Percentiles rank a stretch among this genome's conserved stretches.
Evolutionary conservation across 2,329 filamentous ascomycete species (phyloP).

Genomic region (Fusarium sp.): DNA sequence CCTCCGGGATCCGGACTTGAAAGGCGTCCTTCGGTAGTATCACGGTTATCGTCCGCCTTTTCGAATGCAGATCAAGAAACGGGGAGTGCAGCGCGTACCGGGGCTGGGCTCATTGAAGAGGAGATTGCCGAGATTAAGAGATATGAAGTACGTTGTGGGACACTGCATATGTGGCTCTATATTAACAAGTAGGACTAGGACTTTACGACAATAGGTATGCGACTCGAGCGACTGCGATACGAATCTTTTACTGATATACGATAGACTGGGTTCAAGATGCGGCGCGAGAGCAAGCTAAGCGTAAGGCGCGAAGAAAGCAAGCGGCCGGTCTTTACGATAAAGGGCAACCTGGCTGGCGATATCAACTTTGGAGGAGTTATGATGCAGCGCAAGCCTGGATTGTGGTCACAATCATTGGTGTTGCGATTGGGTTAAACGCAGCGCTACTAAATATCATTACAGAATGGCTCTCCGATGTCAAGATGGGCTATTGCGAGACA

Average conservation of each 20-base stretch:
- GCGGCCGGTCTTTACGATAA: slow-evolving; percentile 79
- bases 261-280: slow-evolving; percentile 98
- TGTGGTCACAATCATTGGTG: slow-evolving; percentile 91
- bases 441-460: slow-evolving; percentile 95
- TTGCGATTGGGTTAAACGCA: slow-evolving; percentile 93
- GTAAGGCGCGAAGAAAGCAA: slow-evolving; percentile 79
- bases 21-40: slow-evolving; percentile 69
- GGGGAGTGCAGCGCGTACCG: slow-evolving; percentile 61
- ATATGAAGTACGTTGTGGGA: slow-evolving; percentile 75
- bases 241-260: slow-evolving; percentile 48
- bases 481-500: slow-evolving; percentile 94
- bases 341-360: slow-evolving; percentile 79
- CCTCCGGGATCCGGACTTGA: slow-evolving; percentile 54
- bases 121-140: slow-evolving; percentile 98
- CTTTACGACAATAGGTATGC: slow-evolving; percentile 89
- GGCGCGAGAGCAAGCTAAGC: slow-evolving; percentile 85
- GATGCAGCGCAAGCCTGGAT: slow-evolving; percentile 98
- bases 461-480: slow-evolving; percentile 96
- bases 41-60: slow-evolving; percentile 75
- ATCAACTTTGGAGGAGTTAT: slow-evolving; percentile 86
- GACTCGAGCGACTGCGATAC: slow-evolving; percentile 19
- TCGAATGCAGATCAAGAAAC: slow-evolving; percentile 73
- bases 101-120: slow-evolving; percentile 82
- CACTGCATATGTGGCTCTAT: slow-evolving; percentile 13
- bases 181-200: slow-evolving; percentile 63